Percentiles rank a stretch among this genome's conserved stretches.
These are phyloP conservation scores for Monosporozyma yasuniensis DNA, from an alignment of 805 yeast genomes.

Conservation along the genomic window DNA sequence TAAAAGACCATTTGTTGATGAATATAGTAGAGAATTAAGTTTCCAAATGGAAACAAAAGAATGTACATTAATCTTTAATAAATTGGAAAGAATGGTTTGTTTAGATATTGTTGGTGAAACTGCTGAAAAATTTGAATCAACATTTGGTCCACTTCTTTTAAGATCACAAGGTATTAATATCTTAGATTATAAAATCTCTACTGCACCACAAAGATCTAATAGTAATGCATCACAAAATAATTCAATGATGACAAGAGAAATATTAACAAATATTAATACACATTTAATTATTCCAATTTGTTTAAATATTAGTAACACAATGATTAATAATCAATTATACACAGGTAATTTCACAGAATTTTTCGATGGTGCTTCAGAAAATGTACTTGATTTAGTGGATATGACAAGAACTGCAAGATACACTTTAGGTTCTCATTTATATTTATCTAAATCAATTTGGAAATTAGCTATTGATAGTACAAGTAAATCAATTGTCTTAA, in stretches of 20 bases:
- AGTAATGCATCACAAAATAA: not conserved
- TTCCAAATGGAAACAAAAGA: constrained; percentile 34
- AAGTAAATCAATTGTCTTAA: constrained; percentile 10
- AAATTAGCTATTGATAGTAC: constrained; percentile 14
- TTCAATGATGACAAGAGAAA: not conserved
- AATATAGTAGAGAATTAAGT: constrained; percentile 30
- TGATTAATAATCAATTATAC: not conserved
- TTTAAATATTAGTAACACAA: not conserved
- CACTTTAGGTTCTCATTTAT: constrained; percentile 12
- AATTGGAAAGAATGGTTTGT: constrained; percentile 20
- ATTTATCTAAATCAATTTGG: constrained; percentile 18
- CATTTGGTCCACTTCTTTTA: constrained; percentile 9
- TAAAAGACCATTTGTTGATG: constrained; percentile 41
- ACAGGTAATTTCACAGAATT: not conserved
- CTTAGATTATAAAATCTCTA: constrained; percentile 3
- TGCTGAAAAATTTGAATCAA: constrained; percentile 10
- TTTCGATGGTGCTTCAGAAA: constrained; percentile 6
- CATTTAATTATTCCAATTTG: constrained; percentile 1
- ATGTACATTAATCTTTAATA: constrained; percentile 26
- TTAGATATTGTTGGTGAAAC: constrained; percentile 14
- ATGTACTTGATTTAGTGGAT: constrained; percentile 13
- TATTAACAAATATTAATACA: not conserved
- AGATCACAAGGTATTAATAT: constrained; percentile 3
- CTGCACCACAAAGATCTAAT: not conserved
- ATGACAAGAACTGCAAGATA: constrained; percentile 1